Base-by-base conservation (phyloP, 2,329 filamentous ascomycete species). In the Berkeleyomyces rouxiae region DNA sequence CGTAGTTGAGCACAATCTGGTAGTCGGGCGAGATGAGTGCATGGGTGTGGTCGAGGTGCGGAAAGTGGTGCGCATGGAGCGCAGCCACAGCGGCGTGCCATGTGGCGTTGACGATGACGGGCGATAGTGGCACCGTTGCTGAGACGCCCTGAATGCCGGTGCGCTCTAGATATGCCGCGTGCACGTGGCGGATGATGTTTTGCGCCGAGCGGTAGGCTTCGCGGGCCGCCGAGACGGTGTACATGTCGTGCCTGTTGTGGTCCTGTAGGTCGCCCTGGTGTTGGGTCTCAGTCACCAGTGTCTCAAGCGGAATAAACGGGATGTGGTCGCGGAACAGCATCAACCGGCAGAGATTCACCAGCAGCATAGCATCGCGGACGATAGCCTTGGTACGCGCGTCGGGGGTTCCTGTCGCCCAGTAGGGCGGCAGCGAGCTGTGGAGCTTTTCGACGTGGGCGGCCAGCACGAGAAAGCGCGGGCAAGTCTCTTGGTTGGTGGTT, bases 1-100 rank as follows among this genome's bases (percentile, higher is more conserved):
- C 61, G 61, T 63, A 63, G 55, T 63, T 63, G 33, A 63, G 61
- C 5, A 57, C 16, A 39, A 58, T 31, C n/a, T 58, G 51, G 9
- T 58, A 63, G 42, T 63, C 61, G 1, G 43, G n/a, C 36, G 40
- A 40, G 4, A 58, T 40, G 6, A 59, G 42, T 4, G 31, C 53
- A 33, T 23, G 23, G 3, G 7, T 49, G 3, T 33, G n/a, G 31
- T 63, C 61, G 2, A 63, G 53, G 43, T 59, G 42, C 11, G 61
- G 61, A 42, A 63, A 63, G 55, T 63, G 61, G 11, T 59, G 55
- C 6, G 61, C 61, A 46, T 59, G 55, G 3, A 63, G 36, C 11
- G 53, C 16, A 7, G 61, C 33, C 6, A 63, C 40, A 13, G 53
- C 42, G 1, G 61, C 61, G 11, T 63, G 51, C 61, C 61, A 63